phyloP scores from a whole-genome alignment of 75 land plant species.

The Cryptomeria japonica region DNA sequence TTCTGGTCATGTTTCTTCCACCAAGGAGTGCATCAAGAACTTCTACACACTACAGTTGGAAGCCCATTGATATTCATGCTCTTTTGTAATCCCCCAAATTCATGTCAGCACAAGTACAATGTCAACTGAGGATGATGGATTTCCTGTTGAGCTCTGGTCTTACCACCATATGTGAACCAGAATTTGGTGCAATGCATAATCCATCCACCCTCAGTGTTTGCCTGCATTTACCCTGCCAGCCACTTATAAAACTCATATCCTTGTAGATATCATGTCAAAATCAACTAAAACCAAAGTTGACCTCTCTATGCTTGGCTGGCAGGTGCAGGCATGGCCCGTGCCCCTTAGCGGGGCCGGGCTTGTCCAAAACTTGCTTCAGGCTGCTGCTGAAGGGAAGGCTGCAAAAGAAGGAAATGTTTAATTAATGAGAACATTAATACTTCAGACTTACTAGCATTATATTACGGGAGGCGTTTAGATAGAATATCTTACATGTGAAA shows the following conservation, averaged over 20 bases:
- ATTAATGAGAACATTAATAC: constrained; percentile 8
- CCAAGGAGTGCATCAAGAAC: background rate
- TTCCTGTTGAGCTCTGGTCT: background rate
- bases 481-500: constrained; percentile 57
- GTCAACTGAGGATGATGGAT: constrained; percentile 5
- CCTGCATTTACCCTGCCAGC: constrained; percentile 14
- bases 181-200: background rate
- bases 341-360: constrained; percentile 97
- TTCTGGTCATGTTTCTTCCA: background rate
- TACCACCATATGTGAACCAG: background rate
- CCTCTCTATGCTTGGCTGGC: constrained; percentile 38
- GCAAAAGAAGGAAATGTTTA: background rate
- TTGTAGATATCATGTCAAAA: background rate
- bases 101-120: constrained; percentile 3
- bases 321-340: constrained; percentile 93
- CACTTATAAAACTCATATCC: background rate
- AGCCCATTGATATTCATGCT: background rate
- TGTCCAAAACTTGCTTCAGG: constrained; percentile 75
- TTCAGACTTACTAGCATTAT: background rate
- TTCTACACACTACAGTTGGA: background rate
- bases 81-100: background rate
- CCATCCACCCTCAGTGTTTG: constrained; percentile 9
- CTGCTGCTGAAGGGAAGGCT: constrained; percentile 80
- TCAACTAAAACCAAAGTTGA: constrained; percentile 2
- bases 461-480: background rate